Percentiles rank a stretch among this genome's conserved stretches.
Conservation (phyloP, 345 rosid species). For the Nephelium lappaceum region DNA sequence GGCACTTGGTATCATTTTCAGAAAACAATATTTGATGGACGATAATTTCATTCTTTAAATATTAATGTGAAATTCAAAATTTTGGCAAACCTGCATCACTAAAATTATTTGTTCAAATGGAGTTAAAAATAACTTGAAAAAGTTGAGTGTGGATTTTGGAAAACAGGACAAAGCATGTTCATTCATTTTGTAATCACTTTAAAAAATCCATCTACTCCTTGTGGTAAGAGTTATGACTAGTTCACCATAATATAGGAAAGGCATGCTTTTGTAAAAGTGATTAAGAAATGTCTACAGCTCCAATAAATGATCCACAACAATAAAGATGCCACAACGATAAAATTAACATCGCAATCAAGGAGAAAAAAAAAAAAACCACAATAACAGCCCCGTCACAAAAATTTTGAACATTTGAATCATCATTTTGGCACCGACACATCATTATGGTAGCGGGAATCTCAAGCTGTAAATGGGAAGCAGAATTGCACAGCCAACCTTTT, state of each 20-base stretch:
- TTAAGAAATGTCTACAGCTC: not conserved
- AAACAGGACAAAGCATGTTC: too few relatives aligned
- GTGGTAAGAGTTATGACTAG: too few relatives aligned
- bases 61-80: too few relatives aligned
- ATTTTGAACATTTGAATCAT: not conserved
- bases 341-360: conserved; percentile 26
- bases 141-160: too few relatives aligned
- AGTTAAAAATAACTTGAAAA: too few relatives aligned
- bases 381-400: not conserved
- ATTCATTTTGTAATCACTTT: too few relatives aligned
- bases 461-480: not conserved
- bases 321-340: not conserved
- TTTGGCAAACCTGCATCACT: too few relatives aligned
- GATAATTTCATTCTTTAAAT: too few relatives aligned
- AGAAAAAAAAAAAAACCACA: not conserved
- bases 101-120: too few relatives aligned
- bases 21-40: too few relatives aligned
- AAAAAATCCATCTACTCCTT: too few relatives aligned
- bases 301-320: not conserved
- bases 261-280: conserved; percentile 1
- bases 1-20: not conserved
- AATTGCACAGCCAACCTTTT: too few relatives aligned
- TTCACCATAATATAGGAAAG: not conserved
- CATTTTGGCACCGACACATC: not conserved
- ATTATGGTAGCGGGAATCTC: not conserved